Evolutionary conservation across 805 yeast genomes (phyloP).

Genomic region (Jamesozyma hellenica): DNA sequence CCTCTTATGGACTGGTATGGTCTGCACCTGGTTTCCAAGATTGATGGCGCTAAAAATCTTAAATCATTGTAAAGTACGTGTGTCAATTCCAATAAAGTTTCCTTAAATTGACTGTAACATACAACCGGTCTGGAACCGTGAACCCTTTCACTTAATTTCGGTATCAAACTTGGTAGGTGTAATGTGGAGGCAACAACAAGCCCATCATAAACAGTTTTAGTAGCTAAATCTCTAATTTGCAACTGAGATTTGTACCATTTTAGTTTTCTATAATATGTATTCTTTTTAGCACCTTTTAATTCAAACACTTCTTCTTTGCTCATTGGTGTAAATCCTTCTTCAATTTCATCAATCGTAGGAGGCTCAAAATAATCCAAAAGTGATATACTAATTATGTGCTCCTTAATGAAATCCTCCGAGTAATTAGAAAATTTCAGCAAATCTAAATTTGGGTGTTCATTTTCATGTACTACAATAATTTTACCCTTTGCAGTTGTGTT

Average conservation of each 20-base stretch:
- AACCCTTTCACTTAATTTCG: slow-evolving; percentile 49
- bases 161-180: slow-evolving; percentile 54
- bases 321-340: slow-evolving; percentile 31
- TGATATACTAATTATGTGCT: slow-evolving; percentile 59
- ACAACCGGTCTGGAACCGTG: slow-evolving; percentile 86
- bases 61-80: slow-evolving; percentile 61
- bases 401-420: slow-evolving; percentile 39
- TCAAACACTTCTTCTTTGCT: slow-evolving; percentile 43
- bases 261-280: slow-evolving; percentile 57
- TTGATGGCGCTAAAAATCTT: slow-evolving; percentile 70
- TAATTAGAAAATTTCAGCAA: slow-evolving; percentile 59
- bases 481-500: slow-evolving; percentile 36
- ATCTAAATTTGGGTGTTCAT: slow-evolving; percentile 81
- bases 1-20: slow-evolving; percentile 91
- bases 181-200: slow-evolving; percentile 65
- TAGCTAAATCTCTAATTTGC: slow-evolving; percentile 42
- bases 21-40: slow-evolving; percentile 72
- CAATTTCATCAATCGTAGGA: slow-evolving; percentile 37
- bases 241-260: slow-evolving; percentile 35
- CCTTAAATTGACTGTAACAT: slow-evolving; percentile 73
- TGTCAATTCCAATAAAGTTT: slow-evolving; percentile 54
- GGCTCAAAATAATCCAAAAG: slow-evolving; percentile 80
- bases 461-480: slow-evolving; percentile 74
- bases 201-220: slow-evolving; percentile 57
- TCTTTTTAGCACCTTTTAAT: slow-evolving; percentile 49